Evolutionary conservation across 2,329 filamentous ascomycete genomes (phyloP).

Genomic region (Ceratocystis smalleyi): DNA sequence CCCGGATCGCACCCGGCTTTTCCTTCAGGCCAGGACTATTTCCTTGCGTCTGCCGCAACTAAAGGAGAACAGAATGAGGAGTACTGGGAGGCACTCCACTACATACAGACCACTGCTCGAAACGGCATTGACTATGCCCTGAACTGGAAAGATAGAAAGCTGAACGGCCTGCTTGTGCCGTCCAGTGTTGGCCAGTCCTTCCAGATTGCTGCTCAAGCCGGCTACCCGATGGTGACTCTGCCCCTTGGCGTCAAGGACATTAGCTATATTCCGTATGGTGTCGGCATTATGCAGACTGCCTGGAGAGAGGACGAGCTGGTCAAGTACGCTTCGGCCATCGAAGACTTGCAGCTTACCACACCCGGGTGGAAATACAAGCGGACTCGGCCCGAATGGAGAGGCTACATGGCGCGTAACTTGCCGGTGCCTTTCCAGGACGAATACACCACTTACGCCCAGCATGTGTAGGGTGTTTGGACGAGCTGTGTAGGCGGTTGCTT

Average conservation of each 20-base stretch:
- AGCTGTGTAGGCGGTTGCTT: slow-evolving; percentile 3
- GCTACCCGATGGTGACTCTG: slow-evolving; percentile 57
- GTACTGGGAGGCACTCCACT: slow-evolving; percentile 51
- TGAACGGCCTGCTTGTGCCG: slow-evolving; percentile 53
- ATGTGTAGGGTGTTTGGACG: not conserved
- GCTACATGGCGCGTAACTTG: slow-evolving; percentile 33
- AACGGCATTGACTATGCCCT: slow-evolving; percentile 57
- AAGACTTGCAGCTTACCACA: slow-evolving; percentile 36
- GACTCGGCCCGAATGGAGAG: slow-evolving; percentile 36
- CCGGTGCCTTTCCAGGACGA: slow-evolving; percentile 25
- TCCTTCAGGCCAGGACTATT: slow-evolving; percentile 54
- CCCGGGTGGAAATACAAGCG: slow-evolving; percentile 31
- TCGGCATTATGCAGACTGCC: slow-evolving; percentile 44
- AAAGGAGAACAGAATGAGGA: slow-evolving; percentile 47
- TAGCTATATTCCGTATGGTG: slow-evolving; percentile 24
- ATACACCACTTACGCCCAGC: not conserved
- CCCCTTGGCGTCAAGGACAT: slow-evolving; percentile 43
- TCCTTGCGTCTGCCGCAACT: slow-evolving; percentile 46
- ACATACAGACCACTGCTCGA: slow-evolving; percentile 42
- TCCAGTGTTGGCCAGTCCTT: slow-evolving; percentile 51
- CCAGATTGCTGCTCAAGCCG: slow-evolving; percentile 58
- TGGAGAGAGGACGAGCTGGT: slow-evolving; percentile 44
- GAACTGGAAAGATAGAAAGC: slow-evolving; percentile 21
- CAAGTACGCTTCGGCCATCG: slow-evolving; percentile 47
- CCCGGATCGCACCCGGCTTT: slow-evolving; percentile 46